Evolutionary conservation across 371 early-diverging fungal genomes (phyloP), one percentile per base, ranked within the genome.

Genomic region (Actinomucor elegans): DNA sequence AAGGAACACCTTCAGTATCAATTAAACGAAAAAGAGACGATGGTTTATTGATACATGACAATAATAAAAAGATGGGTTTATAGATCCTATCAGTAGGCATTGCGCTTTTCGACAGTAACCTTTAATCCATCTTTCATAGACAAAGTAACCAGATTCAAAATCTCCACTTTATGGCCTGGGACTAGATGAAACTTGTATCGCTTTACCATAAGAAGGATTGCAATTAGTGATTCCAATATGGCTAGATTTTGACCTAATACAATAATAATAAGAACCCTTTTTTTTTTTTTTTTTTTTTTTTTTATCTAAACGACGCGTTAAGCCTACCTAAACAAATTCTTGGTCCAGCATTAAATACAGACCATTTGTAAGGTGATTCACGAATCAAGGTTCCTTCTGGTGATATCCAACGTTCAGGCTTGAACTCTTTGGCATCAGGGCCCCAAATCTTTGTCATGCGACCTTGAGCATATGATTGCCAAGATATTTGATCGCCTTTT

Each of bases 291-390:
- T n/a, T n/a, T n/a, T n/a, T n/a, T n/a, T n/a, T n/a, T n/a, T n/a
- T n/a, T 31, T 31, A 11, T 7, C 5, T 31, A 11, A 31, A 31
- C 31, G 5, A 31, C 31, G 31, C 31, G 31, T 31, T 10, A 77
- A 69, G 11, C 64, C 71, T 68, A 67, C 71, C 88, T 31, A 87
- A 60, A 53, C 89, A 88, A 33, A 82, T 66, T 17, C 89, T 67
- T 1, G 89, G 87, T 0, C 89, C 88, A 14, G 77, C 83, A 43
- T 85, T 73, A 66, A 86, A 84, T 7, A 57, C 69, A 2, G 69
- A 55, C 73, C 73, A 72, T 26, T 58, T 28, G n/a, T 56, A 60
- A 29, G 59, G 59, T 5, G 57, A 45, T 17, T 52, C 64, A 14
- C 56, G 48, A 9, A 32, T 31, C 2, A 69, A 38, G 15, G 62